Conservation (phyloP, 305 asterid species). For the Fraxinus baroniana region DNA sequence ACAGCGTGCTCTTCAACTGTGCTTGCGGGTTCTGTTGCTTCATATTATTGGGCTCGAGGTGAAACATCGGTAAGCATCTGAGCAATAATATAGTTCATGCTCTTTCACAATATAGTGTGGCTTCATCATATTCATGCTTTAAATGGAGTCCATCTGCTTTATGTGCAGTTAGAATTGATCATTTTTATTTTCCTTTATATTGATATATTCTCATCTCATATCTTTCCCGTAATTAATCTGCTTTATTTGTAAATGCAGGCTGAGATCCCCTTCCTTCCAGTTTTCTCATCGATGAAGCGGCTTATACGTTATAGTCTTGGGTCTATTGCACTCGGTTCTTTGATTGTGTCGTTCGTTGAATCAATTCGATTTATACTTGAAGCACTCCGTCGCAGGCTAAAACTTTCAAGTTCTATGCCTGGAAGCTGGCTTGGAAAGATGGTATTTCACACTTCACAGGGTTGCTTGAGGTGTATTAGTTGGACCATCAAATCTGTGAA, state of each 20-base stretch:
- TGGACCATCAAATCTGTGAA: constrained; percentile 83
- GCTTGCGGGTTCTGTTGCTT: constrained; percentile 94
- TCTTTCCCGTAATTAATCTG: constrained; percentile 7
- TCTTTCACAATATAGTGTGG: neutral
- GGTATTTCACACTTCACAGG: constrained; percentile 53
- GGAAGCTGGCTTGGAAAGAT: constrained; percentile 63
- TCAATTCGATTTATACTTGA: constrained; percentile 82
- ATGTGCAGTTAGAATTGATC: neutral
- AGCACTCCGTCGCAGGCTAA: constrained; percentile 84
- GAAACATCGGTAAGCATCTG: constrained; percentile 66
- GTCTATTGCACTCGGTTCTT: constrained; percentile 89
- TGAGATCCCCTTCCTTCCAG: constrained; percentile 84
- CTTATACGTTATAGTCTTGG: constrained; percentile 80
- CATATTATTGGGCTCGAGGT: constrained; percentile 93
- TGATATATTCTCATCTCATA: neutral
- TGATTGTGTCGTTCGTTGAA: constrained; percentile 67
- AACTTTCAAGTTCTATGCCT: constrained; percentile 52
- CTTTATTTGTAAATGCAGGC: constrained; percentile 44
- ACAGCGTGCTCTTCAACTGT: constrained; percentile 80
- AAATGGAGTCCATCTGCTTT: neutral
- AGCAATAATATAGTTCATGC: neutral
- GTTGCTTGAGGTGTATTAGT: constrained; percentile 62
- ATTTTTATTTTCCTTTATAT: neutral
- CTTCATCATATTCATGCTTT: neutral
- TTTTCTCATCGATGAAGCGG: constrained; percentile 92